Evolutionary conservation across 768 basidiomycete genomes (phyloP), one percentile per base, ranked within the genome.

Genomic region (Leucocoprinus sp.): DNA sequence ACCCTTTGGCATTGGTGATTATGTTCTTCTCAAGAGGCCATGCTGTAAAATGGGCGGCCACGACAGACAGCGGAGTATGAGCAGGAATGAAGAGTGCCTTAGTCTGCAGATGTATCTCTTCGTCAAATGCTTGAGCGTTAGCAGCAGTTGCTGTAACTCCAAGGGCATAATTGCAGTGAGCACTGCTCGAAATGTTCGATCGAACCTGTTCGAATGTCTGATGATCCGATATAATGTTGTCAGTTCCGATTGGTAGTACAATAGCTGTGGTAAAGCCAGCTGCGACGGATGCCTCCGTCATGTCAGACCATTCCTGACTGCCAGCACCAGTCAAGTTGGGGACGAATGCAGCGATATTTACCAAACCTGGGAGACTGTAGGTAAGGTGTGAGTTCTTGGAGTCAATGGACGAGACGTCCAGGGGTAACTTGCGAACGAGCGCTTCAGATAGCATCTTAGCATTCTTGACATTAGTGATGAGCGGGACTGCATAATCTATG

Each of bases 381-480:
- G 92, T 93, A 38, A 75, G 74, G 63, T 96, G 91, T 5, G 92
- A 96, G 42, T 84, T 89, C 76, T 98, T 97, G 67, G 80, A 88
- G 62, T 99, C 96, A 52, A 95, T 74, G 43, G 70, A 82, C 7
- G 91, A 87, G 23, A 99, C 88, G 33, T 96, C 86, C 36, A 98
- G 72, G 4, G 92, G 80, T n/a, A 95, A 71, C 63, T 82, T 92
- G 52, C 91, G 80, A 40, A 92, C 82, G 39, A 93, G 70, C 2
- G 95, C 96, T 65, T 98, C 93, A 12, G 90, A 86, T 31, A 98
- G 76, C 59, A 99, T 74, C 64, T 98, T 99, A 45, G 95, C 95
- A 58, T 92, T 93, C 71, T 99, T 99, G 69, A 99, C 87, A 62
- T 99, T 98, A 35, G 95, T 98, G 60, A 98, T 91, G 42, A 98